These are phyloP conservation scores for Aleurites moluccanus DNA, from an alignment of 441 rosid species.

Conservation along the genomic window DNA sequence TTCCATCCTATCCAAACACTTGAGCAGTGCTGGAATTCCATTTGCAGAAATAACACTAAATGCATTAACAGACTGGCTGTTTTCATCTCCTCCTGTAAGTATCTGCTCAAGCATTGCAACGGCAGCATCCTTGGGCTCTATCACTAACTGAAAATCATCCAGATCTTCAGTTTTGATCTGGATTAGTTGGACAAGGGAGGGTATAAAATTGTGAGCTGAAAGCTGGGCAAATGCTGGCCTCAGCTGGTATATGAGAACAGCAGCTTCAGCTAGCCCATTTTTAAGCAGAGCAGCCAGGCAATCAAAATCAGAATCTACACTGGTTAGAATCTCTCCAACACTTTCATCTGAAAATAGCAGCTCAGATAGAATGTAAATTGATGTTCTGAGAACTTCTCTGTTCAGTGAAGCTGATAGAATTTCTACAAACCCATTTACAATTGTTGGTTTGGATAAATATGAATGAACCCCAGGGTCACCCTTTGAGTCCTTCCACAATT, in stretches of 20 bases:
- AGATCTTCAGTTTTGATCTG: conserved; percentile 35
- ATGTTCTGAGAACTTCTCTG: conserved; percentile 48
- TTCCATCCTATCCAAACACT: conserved; percentile 49
- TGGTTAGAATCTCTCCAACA: conserved; percentile 51
- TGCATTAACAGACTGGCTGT: conserved; percentile 41
- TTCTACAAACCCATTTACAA: conserved; percentile 58
- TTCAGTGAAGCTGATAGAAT: conserved; percentile 54
- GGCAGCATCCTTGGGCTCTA: conserved; percentile 61
- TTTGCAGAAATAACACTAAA: conserved; percentile 45
- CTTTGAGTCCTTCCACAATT: conserved; percentile 58
- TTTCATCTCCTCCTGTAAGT: conserved; percentile 54
- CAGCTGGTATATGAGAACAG: conserved; percentile 55
- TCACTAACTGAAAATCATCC: conserved; percentile 38
- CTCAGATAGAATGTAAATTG: conserved; percentile 53
- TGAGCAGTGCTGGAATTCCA: conserved; percentile 51
- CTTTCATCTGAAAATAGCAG: conserved; percentile 42
- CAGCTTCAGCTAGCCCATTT: conserved; percentile 64
- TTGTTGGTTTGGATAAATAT: conserved; percentile 48
- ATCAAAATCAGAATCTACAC: conserved; percentile 63
- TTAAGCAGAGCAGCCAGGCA: conserved; percentile 57
- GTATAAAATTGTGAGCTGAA: conserved; percentile 50
- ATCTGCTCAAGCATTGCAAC: conserved; percentile 60
- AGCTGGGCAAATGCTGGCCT: conserved; percentile 53
- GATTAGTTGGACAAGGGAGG: conserved; percentile 50
- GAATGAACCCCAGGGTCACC: conserved; percentile 54